Evolutionary conservation across 1,284 basidiomycete genomes (phyloP).

Genomic region (Ceratobasidium sp.): DNA sequence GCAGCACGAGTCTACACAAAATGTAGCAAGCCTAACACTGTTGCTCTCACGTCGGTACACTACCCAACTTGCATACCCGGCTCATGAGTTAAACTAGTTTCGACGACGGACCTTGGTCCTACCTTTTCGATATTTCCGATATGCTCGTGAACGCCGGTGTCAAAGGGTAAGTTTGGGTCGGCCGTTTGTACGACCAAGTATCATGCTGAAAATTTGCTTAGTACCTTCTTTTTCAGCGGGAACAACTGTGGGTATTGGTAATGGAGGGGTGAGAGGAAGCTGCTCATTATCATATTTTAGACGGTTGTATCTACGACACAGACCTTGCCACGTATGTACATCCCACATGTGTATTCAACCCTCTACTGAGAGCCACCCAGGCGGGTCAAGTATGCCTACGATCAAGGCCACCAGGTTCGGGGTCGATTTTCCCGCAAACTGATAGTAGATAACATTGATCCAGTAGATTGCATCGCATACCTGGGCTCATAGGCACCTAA

Average conservation of each 20-base stretch:
- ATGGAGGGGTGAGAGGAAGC: too few relatives aligned
- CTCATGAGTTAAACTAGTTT: conserved; percentile 24
- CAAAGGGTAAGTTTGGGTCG: conserved; percentile 32
- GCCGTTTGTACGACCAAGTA: conserved; percentile 2
- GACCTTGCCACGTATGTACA: conserved; percentile 23
- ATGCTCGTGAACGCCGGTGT: conserved; percentile 33
- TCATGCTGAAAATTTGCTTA: neutral
- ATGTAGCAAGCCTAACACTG: conserved; percentile 41
- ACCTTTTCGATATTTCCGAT: conserved; percentile 20
- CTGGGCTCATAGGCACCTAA: conserved; percentile 29
- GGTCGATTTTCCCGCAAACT: conserved; percentile 9
- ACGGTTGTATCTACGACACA: conserved; percentile 44
- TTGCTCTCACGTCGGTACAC: conserved; percentile 41
- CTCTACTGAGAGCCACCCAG: neutral
- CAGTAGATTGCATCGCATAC: conserved; percentile 44
- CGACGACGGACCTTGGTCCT: conserved; percentile 44
- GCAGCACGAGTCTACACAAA: conserved; percentile 36
- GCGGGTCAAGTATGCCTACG: conserved; percentile 30
- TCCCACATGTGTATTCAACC: neutral
- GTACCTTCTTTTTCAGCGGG: conserved; percentile 19
- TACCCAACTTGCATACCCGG: too few relatives aligned
- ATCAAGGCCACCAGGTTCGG: conserved; percentile 42
- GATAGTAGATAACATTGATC: neutral
- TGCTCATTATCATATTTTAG: neutral
- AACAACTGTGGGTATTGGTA: conserved; percentile 18